Base-by-base conservation (phyloP, 768 basidiomycete species). In the Inosperma sp. region DNA sequence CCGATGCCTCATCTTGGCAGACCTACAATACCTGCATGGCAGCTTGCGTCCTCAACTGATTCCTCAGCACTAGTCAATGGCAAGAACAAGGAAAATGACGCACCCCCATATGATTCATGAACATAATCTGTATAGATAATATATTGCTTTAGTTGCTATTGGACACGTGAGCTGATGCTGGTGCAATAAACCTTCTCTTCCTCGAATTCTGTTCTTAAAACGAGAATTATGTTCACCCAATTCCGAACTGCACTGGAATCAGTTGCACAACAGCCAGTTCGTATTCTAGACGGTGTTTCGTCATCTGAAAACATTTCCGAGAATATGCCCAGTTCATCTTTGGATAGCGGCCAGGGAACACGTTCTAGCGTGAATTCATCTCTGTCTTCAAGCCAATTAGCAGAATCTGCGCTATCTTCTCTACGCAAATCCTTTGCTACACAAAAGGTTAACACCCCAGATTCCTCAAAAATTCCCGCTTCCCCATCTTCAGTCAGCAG, bases 21-120 rank as follows among this genome's bases (percentile, higher is more conserved):
- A 56, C 88, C 87, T 6, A 75, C 83, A 16, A 93, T 97, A 61
- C 94, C 94, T 3, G 77, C 90, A 6, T 97, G 94, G 94, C 94
- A 97, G 63, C 73, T 96, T 43, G 79, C 83, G 14, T 71, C 72
- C 39, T 45, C 69, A 1, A 44, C 68, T 2, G 57, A 68, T 14
- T 61, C 62, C 39, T 56, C 43, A 30, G 36, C 43, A 30, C 37
- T 53, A 27, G 36, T 53, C 13, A 77, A 76, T 56, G 79, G 77
- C 9, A 86, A 84, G 59, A 83, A 76, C n/a, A 86, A 82, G 60
- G 80, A 82, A 55, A 67, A 43, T 21, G 33, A 36, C 7, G 17
- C 17, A 21, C 27, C 50, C 26, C 26, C 48, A 21, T 14, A 42
- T 4, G 14, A 33, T 22, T 36, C 16, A 10, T 12, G 36, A 27